Evolutionary conservation across 495 filamentous ascomycete species (phyloP).

Genomic region (Parachaetomium inaequale): DNA sequence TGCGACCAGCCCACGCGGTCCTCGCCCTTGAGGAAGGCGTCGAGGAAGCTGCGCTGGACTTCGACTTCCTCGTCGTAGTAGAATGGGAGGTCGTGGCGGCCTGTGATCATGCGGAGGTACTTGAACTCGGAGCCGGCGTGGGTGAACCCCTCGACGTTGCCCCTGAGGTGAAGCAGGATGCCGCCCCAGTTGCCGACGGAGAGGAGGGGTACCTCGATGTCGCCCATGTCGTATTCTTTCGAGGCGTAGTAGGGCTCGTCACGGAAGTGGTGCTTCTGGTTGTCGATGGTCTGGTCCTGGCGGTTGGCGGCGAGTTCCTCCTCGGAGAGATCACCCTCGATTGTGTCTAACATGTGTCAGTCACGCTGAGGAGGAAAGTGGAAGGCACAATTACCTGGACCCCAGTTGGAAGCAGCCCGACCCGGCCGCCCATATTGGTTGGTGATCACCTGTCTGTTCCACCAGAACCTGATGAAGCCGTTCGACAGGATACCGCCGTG

Average conservation of each 20-base stretch:
- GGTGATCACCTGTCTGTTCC: conserved; percentile 58
- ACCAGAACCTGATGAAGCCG: conserved; percentile 62
- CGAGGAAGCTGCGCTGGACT: conserved; percentile 60
- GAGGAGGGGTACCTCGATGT: conserved; percentile 60
- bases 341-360: conserved; percentile 41
- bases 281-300: conserved; percentile 59
- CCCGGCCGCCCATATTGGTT: conserved; percentile 59
- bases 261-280: conserved; percentile 49
- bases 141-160: conserved; percentile 61
- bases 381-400: conserved; percentile 29
- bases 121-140: conserved; percentile 59
- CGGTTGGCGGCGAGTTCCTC: conserved; percentile 52
- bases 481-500: conserved; percentile 66
- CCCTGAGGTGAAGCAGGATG: conserved; percentile 59
- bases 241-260: conserved; percentile 60
- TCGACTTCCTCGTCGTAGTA: conserved; percentile 64
- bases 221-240: conserved; percentile 57
- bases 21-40: conserved; percentile 64
- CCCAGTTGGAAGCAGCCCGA: conserved; percentile 33
- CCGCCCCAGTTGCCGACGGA: conserved; percentile 66
- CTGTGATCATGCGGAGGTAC: conserved; percentile 63
- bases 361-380: too few species aligned
- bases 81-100: conserved; percentile 68
- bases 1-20: conserved; percentile 57
- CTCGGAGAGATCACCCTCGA: conserved; percentile 53